Conservation (phyloP, 2,329 filamentous ascomycete genomes). For the Coniochaeta hoffmannii region DNA sequence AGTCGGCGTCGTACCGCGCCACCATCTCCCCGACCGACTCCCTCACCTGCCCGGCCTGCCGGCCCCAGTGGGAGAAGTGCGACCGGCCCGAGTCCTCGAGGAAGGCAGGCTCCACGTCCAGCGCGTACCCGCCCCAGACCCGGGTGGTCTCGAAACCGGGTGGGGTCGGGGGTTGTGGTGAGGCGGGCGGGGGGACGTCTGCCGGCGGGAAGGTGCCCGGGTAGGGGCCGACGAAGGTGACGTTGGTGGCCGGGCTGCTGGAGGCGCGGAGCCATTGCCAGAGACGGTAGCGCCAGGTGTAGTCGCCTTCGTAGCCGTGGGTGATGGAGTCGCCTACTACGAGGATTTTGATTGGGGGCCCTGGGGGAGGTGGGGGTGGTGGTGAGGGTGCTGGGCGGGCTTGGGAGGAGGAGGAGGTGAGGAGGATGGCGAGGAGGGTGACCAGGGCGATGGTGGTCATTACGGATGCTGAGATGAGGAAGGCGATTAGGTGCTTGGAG, state of each 20-base stretch:
- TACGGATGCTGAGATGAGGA: not conserved
- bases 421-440: not conserved
- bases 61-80: constrained; percentile 27
- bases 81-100: constrained; percentile 11
- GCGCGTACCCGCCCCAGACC: constrained; percentile 22
- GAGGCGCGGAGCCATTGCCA: constrained; percentile 30
- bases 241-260: constrained; percentile 20
- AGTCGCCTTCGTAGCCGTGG: constrained; percentile 30
- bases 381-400: not conserved
- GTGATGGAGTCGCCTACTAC: constrained; percentile 31
- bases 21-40: constrained; percentile 20
- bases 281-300: constrained; percentile 33
- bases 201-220: constrained; percentile 21
- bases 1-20: constrained; percentile 20
- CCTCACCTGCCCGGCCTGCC: constrained; percentile 22
- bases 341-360: constrained; percentile 17
- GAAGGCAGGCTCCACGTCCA: constrained; percentile 17
- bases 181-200: constrained; percentile 7
- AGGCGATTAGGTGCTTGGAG: not conserved
- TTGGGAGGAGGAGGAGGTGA: not conserved
- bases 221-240: constrained; percentile 28
- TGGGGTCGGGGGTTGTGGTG: constrained; percentile 5
- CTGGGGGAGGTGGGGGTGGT: not conserved
- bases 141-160: not conserved
- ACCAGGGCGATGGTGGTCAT: not conserved